Base-by-base conservation (phyloP, 1,284 basidiomycete species). In the Ganoderma leucocontextum region DNA sequence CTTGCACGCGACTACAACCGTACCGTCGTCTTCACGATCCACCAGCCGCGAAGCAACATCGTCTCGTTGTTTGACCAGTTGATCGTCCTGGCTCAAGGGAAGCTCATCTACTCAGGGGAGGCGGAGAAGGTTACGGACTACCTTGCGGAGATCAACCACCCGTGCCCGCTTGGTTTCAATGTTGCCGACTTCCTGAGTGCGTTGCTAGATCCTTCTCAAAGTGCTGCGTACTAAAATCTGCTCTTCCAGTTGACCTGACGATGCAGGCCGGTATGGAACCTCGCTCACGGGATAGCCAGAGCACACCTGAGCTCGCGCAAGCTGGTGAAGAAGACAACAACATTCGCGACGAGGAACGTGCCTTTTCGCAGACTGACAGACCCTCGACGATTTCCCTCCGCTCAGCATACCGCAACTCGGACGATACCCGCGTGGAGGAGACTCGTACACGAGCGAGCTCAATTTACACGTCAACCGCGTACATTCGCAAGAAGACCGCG, bases 41-140 rank as follows among this genome's bases (percentile, higher is more conserved):
- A 99, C 78, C 97, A 99, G 80, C 97, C 97, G n/a, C 91, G 97
- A 66, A 96, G 94, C 79, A 98, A 98, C 81, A 99, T 99, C 72
- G 96, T 99, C 12, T 90, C 95, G 0, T 83, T 99, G 17, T 98
- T 99, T 75, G 97, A 99, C 78, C 93, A 97, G 73, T 85, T 99
- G 38, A 80, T 99, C 2, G 82, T 99, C 4, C 86, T 99, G 13
- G 95, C 94, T 0, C 88, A 89, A 65, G 97, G 97, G 3, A 92
- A 91, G 76, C 82, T 93, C 15, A 89, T 98, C 19, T 96, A 96
- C 82, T 92, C 93, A 1, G 94, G 96, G 39, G 90, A 91, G 65
- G 87, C 92, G 64, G 77, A 81, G 12, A 87, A 88, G 70, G 95
- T 94, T 76, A 91, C 94, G 67, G 87, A 87, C 2, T 97, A 98